Evolutionary conservation across 139 green algal genomes (phyloP).

Genomic region (Limnomonas spitsbergensis): DNA sequence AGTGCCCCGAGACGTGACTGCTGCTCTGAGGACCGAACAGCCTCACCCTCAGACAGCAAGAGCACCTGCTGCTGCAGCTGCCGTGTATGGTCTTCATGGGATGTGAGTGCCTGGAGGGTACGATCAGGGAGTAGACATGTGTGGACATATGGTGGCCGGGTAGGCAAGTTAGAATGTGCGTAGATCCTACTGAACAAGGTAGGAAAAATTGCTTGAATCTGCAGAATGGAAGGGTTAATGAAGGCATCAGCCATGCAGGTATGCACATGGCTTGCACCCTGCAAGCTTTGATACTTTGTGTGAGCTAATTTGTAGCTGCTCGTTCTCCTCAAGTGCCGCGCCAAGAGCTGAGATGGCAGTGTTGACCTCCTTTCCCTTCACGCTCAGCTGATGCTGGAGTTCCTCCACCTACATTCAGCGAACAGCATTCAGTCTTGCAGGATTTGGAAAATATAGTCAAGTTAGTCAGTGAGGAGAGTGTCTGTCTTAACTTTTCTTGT

Average conservation of each 20-base stretch:
- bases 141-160: not conserved
- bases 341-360: not conserved
- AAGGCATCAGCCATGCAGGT: not conserved
- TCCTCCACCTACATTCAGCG: not conserved
- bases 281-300: not conserved
- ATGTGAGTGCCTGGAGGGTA: not conserved
- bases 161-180: too few species aligned
- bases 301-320: not conserved
- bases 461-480: too few species aligned
- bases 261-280: not conserved
- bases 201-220: too few species aligned
- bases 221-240: not conserved
- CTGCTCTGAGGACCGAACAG: not conserved
- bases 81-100: not conserved
- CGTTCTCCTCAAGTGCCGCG: not conserved
- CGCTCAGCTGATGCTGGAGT: not conserved
- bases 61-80: not conserved
- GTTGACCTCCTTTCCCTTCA: not conserved
- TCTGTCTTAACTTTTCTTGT: too few species aligned
- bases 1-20: not conserved
- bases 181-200: too few species aligned
- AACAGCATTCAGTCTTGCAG: not conserved
- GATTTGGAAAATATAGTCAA: too few species aligned
- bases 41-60: not conserved
- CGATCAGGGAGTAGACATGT: not conserved